These are phyloP conservation scores for Penicillium soppii DNA, from an alignment of 495 filamentous ascomycete genomes.

Conservation along the genomic window DNA sequence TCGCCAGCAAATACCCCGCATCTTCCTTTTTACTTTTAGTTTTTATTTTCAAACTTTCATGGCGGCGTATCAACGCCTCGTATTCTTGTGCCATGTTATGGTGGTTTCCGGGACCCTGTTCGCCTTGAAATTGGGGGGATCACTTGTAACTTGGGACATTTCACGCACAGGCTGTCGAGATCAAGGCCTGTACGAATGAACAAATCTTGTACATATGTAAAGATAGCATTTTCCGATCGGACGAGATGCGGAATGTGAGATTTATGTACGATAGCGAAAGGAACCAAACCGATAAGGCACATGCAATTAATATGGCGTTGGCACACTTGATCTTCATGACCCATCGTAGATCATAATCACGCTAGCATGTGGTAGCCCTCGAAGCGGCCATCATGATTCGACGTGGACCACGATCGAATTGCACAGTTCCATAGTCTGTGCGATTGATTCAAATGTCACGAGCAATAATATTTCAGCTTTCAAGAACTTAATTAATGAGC, in stretches of 20 bases:
- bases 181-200: neutral
- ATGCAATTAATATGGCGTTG: neutral
- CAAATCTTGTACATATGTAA: neutral
- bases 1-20: conserved; percentile 27
- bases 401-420: neutral
- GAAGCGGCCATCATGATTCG: neutral
- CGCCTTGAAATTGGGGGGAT: too few species aligned
- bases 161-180: neutral
- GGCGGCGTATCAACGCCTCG: neutral
- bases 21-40: conserved; percentile 18
- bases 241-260: neutral
- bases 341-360: conserved; percentile 17
- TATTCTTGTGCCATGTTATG: neutral
- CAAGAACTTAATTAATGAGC: neutral
- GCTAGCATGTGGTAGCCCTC: neutral
- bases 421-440: neutral
- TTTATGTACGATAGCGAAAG: neutral
- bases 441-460: neutral
- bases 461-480: neutral
- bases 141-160: neutral
- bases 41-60: neutral
- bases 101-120: too few species aligned
- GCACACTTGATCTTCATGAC: conserved; percentile 1
- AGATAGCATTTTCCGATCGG: neutral
- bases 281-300: neutral